Evolutionary conservation across 768 basidiomycete species (phyloP).

Genomic region (Leccinum ochraceum): DNA sequence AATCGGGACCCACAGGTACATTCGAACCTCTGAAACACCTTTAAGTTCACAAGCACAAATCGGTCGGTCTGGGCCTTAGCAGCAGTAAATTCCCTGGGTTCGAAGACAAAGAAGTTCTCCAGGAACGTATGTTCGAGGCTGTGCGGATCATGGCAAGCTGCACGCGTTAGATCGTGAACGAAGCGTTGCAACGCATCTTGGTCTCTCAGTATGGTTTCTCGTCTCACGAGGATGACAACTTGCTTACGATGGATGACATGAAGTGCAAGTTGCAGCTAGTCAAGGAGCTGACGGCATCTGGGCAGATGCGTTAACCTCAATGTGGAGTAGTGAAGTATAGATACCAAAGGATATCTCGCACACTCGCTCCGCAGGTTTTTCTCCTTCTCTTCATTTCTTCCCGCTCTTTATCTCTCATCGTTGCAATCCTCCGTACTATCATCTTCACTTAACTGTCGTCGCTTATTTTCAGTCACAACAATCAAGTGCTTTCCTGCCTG

Average conservation of each 20-base stretch:
- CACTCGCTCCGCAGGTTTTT: too few relatives aligned
- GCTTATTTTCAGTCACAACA: too few relatives aligned
- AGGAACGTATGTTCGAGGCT: not conserved
- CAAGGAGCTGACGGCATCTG: not conserved
- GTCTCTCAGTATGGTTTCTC: not conserved
- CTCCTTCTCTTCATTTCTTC: too few relatives aligned
- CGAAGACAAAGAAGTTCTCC: conserved; percentile 38
- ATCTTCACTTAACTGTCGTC: too few relatives aligned
- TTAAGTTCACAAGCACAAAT: conserved; percentile 34
- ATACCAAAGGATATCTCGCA: too few relatives aligned
- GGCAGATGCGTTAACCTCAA: not conserved
- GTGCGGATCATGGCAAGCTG: not conserved
- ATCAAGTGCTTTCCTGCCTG: too few relatives aligned
- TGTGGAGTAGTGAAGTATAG: too few relatives aligned
- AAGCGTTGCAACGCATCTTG: not conserved
- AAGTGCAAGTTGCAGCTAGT: not conserved
- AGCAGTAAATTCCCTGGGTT: conserved; percentile 45
- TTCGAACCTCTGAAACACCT: conserved; percentile 36
- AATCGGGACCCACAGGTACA: conserved; percentile 18
- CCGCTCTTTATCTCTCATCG: too few relatives aligned
- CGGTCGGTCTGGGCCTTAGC: conserved; percentile 44
- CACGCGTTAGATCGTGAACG: not conserved
- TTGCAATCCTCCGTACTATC: too few relatives aligned
- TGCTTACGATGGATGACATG: not conserved
- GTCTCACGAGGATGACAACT: not conserved